A percentile compares a stretch with the other conserved stretches of the same genome.
These are phyloP conservation scores for Lachnellula cervina DNA, from an alignment of 2,329 filamentous ascomycete genomes.

Conservation along the genomic window DNA sequence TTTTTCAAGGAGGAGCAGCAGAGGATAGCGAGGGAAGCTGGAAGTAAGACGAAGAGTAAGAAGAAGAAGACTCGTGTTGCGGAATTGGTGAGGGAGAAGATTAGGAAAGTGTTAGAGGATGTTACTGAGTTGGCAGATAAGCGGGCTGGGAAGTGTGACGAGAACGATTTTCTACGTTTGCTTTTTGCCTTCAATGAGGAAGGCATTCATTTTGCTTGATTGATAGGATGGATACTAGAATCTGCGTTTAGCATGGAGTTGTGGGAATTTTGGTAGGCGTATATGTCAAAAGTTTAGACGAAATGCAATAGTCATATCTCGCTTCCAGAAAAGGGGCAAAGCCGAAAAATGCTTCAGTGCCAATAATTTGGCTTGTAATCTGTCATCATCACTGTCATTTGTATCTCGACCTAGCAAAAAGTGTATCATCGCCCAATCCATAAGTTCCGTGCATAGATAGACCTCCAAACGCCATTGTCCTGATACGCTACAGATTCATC, in stretches of 20 bases:
- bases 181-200: constrained; percentile 82
- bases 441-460: neutral
- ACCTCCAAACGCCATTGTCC: neutral
- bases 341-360: neutral
- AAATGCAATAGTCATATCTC: neutral
- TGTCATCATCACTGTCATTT: neutral
- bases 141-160: constrained; percentile 80
- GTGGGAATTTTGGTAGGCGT: constrained; percentile 1
- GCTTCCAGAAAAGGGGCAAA: neutral
- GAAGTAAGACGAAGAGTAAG: constrained; percentile 58
- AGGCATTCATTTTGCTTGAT: constrained; percentile 72
- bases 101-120: constrained; percentile 76
- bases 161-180: constrained; percentile 84
- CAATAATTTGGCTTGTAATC: neutral
- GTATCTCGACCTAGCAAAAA: neutral
- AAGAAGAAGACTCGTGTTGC: constrained; percentile 76
- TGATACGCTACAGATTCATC: neutral
- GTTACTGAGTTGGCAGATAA: constrained; percentile 77
- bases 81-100: constrained; percentile 79
- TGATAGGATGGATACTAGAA: neutral
- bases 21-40: constrained; percentile 32
- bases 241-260: constrained; percentile 26
- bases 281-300: neutral
- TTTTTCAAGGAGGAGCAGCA: constrained; percentile 68
- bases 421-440: neutral